Percentiles rank a stretch among this genome's conserved stretches.
Evolutionary conservation across 108 stramenopile species (phyloP).

Genomic region (Fistulifera pelliculosa): DNA sequence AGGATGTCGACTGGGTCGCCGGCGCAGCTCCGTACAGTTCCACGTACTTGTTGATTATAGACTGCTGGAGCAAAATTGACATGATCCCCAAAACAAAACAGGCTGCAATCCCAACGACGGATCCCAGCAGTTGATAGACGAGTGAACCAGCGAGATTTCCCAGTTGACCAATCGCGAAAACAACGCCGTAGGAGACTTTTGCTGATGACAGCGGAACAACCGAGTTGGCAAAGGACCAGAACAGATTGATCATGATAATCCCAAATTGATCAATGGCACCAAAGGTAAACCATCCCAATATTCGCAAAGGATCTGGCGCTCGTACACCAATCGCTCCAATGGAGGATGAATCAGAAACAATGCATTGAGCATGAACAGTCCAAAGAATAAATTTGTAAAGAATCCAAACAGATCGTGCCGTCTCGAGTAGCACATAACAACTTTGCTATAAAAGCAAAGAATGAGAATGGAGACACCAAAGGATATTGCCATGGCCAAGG

Average conservation of each 20-base stretch:
- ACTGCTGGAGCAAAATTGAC: constrained; percentile 76
- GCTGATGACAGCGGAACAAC: constrained; percentile 84
- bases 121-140: constrained; percentile 52
- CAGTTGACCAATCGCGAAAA: constrained; percentile 91
- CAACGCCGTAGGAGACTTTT: constrained; percentile 89
- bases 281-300: constrained; percentile 92
- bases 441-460: constrained; percentile 84
- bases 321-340: constrained; percentile 77
- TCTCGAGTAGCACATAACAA: constrained; percentile 72
- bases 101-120: constrained; percentile 41
- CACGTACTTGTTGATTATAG: constrained; percentile 85
- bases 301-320: constrained; percentile 44
- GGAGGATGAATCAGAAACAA: constrained; percentile 69
- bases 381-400: constrained; percentile 86
- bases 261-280: constrained; percentile 93
- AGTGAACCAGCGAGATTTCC: constrained; percentile 91
- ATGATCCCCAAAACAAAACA: constrained; percentile 72
- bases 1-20: constrained; percentile 28
- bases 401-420: constrained; percentile 93
- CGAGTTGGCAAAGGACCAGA: constrained; percentile 94
- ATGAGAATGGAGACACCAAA: constrained; percentile 83
- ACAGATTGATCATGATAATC: constrained; percentile 88
- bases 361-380: constrained; percentile 69
- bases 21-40: constrained; percentile 59
- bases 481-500: constrained; percentile 89